Evolutionary conservation across 2,329 filamentous ascomycete genomes (phyloP).

Genomic region (Lachnellula hyalina): DNA sequence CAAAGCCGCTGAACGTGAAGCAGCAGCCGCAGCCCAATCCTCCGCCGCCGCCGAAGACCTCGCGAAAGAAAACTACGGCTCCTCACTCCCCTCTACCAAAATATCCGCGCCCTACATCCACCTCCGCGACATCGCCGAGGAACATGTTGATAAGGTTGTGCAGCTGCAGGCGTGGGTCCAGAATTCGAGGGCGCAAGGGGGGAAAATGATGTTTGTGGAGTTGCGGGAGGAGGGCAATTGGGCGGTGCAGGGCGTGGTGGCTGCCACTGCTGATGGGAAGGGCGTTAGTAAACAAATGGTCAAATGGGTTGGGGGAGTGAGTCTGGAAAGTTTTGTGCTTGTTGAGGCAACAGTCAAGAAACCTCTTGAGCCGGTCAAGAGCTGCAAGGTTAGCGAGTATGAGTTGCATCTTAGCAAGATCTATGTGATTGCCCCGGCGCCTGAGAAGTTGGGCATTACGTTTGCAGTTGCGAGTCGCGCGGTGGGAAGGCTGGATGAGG

Average conservation of each 20-base stretch:
- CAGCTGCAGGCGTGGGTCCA: conserved; percentile 77
- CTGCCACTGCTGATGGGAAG: conserved; percentile 57
- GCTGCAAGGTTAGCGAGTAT: conserved; percentile 69
- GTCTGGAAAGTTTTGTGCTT: conserved; percentile 74
- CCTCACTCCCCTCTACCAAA: conserved; percentile 53
- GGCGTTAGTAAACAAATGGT: conserved; percentile 81
- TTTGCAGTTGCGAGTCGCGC: conserved; percentile 50
- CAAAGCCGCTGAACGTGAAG: conserved; percentile 68
- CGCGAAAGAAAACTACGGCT: conserved; percentile 76
- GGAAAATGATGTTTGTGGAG: conserved; percentile 88
- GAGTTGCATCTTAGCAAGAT: conserved; percentile 88
- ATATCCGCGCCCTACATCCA: conserved; percentile 50
- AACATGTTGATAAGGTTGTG: conserved; percentile 64
- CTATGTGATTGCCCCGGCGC: conserved; percentile 66
- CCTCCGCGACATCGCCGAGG: conserved; percentile 59
- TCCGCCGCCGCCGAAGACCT: conserved; percentile 61
- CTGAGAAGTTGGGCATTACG: conserved; percentile 53
- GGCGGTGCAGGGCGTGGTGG: conserved; percentile 77
- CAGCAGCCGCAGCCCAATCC: conserved; percentile 59
- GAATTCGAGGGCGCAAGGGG: conserved; percentile 81
- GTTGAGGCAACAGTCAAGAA: conserved; percentile 78
- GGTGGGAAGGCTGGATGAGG: conserved; percentile 54
- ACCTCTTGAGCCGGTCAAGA: conserved; percentile 83
- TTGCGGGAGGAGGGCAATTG: conserved; percentile 69
- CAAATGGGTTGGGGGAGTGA: conserved; percentile 75